These are phyloP conservation scores for Trypanosomatidae sp. DNA, from an alignment of 208 protist species.

Conservation along the genomic window DNA sequence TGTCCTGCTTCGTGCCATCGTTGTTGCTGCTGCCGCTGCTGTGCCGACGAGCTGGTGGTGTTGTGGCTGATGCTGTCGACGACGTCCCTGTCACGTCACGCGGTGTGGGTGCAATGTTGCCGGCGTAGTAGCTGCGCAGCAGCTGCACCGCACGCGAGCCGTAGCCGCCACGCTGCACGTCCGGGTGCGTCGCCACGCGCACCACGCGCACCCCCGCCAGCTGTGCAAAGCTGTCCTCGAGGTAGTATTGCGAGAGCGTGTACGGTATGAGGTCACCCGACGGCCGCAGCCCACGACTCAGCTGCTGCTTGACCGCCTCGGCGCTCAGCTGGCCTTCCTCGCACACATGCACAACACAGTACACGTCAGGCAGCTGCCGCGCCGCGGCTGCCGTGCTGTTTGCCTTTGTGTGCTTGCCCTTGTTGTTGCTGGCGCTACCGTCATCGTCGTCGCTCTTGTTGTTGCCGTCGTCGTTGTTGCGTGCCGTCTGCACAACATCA, in stretches of 20 bases:
- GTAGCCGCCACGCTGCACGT: conserved; percentile 95
- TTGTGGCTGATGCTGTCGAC: not conserved
- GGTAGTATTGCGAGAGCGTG: conserved; percentile 95
- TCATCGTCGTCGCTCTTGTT: not conserved
- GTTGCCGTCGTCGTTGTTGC: conserved; percentile 1
- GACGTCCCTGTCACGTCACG: not conserved
- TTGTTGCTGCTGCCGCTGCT: not conserved
- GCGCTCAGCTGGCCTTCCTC: conserved; percentile 94
- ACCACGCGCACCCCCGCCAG: conserved; percentile 96
- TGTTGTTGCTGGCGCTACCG: not conserved
- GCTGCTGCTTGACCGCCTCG: conserved; percentile 67
- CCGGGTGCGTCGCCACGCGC: conserved; percentile 97
- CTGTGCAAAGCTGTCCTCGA: conserved; percentile 91
- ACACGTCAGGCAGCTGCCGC: conserved; percentile 90
- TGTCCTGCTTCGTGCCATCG: conserved; percentile 5
- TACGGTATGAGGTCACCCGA: conserved; percentile 99
- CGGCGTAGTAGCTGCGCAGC: conserved; percentile 92
- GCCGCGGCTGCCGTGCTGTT: not conserved
- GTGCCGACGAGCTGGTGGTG: not conserved
- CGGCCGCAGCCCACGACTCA: conserved; percentile 86
- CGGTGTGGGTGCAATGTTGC: conserved; percentile 57
- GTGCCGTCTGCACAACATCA: not conserved
- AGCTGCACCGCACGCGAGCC: conserved; percentile 89
- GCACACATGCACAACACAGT: conserved; percentile 96
- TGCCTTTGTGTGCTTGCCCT: not conserved